Evolutionary conservation across 768 basidiomycete species (phyloP).

Genomic region (Omphalotus guepiniiformis): DNA sequence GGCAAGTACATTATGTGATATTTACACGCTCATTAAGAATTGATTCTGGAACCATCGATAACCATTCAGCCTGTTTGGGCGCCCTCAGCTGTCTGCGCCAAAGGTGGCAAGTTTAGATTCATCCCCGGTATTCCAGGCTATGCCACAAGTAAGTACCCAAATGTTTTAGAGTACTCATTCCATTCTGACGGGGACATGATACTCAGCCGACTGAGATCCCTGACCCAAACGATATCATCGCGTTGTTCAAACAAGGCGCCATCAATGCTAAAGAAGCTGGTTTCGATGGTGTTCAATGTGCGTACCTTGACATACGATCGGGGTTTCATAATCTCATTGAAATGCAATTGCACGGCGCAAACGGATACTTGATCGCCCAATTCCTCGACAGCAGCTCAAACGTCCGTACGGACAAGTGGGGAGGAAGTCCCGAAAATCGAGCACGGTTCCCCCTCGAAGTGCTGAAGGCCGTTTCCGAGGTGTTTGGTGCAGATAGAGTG

Average conservation of each 20-base stretch:
- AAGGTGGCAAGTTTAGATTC: conserved; percentile 23
- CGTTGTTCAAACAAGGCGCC: conserved; percentile 26
- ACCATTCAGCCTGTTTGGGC: conserved; percentile 25
- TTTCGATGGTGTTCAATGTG: conserved; percentile 33
- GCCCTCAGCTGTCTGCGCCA: conserved; percentile 20
- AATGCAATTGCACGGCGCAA: conserved; percentile 19
- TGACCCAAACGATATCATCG: conserved; percentile 25
- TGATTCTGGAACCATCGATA: not conserved
- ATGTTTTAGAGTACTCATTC: not conserved
- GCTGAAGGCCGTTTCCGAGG: conserved; percentile 25
- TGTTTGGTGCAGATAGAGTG: conserved; percentile 27
- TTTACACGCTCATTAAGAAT: not conserved
- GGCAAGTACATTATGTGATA: conserved; percentile 8
- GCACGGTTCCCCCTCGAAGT: conserved; percentile 34
- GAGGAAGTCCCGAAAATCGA: conserved; percentile 39
- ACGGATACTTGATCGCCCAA: conserved; percentile 30
- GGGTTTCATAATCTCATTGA: not conserved
- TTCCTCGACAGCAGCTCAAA: conserved; percentile 30
- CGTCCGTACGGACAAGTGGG: conserved; percentile 38
- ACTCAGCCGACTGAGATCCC: conserved; percentile 17
- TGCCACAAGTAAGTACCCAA: conserved; percentile 17
- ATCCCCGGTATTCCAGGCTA: conserved; percentile 20
- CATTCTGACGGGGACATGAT: not conserved
- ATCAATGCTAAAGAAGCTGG: conserved; percentile 30
- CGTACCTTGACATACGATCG: not conserved